These are phyloP conservation scores for Tuber calosporum DNA, from an alignment of 495 filamentous ascomycete species.

Conservation along the genomic window DNA sequence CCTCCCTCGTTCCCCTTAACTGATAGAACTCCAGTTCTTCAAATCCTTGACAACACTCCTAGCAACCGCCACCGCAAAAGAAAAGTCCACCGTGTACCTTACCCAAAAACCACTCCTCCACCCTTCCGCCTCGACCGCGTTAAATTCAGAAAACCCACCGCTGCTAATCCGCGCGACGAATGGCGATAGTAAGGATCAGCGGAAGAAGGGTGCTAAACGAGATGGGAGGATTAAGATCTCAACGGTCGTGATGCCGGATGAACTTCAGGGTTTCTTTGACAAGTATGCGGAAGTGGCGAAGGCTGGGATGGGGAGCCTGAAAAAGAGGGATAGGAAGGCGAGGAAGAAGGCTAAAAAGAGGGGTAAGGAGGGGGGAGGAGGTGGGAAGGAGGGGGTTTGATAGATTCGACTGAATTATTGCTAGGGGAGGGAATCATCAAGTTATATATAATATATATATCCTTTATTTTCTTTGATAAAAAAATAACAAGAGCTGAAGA, in stretches of 20 bases:
- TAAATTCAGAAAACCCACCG: conserved; percentile 45
- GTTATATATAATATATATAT: neutral
- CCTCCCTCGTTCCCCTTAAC: neutral
- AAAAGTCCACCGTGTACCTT: conserved; percentile 71
- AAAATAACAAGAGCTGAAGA: neutral
- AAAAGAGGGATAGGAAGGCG: conserved; percentile 76
- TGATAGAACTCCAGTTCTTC: conserved; percentile 65
- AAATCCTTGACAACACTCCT: conserved; percentile 66
- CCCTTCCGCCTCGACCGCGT: conserved; percentile 22
- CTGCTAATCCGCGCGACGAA: conserved; percentile 80
- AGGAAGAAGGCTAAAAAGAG: neutral
- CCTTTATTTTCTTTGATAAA: neutral
- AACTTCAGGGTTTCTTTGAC: conserved; percentile 71
- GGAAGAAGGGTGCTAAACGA: conserved; percentile 26
- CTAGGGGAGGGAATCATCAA: neutral
- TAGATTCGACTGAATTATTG: neutral
- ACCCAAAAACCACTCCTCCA: conserved; percentile 59
- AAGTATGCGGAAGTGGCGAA: conserved; percentile 92
- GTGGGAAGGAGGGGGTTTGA: conserved; percentile 2
- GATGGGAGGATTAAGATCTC: conserved; percentile 58
- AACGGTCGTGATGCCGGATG: conserved; percentile 68
- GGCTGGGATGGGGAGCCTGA: conserved; percentile 71
- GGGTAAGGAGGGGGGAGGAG: neutral
- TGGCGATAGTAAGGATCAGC: conserved; percentile 51
- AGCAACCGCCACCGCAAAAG: conserved; percentile 56